These are phyloP conservation scores for Pachyrhizus erosus DNA, from an alignment of 306 rosid genomes.

Conservation along the genomic window DNA sequence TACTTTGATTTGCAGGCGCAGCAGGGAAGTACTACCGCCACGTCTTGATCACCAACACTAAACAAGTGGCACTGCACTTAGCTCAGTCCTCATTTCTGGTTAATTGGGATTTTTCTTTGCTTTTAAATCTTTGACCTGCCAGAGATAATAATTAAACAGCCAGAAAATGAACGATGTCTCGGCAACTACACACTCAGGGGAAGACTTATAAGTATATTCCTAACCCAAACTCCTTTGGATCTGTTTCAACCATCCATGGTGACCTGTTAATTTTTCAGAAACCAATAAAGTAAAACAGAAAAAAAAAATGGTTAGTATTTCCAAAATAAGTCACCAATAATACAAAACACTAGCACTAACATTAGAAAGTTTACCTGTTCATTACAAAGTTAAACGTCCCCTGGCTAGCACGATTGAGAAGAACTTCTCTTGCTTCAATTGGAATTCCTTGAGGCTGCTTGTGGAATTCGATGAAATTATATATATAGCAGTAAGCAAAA, in stretches of 20 bases:
- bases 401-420: conserved; percentile 83
- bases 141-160: too few relatives aligned
- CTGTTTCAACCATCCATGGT: conserved; percentile 90
- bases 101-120: too few relatives aligned
- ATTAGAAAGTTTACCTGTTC: conserved; percentile 63
- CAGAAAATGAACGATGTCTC: conserved; percentile 34
- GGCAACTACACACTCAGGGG: conserved; percentile 27
- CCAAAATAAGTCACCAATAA: conserved; percentile 1
- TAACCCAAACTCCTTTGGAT: conserved; percentile 87
- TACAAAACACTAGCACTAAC: background rate
- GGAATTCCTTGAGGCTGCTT: conserved; percentile 85
- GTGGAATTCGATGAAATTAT: conserved; percentile 34
- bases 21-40: too few relatives aligned
- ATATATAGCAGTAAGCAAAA: conserved; percentile 29
- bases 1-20: too few relatives aligned
- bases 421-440: conserved; percentile 84
- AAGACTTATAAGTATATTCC: conserved; percentile 75
- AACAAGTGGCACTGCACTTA: too few relatives aligned
- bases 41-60: too few relatives aligned
- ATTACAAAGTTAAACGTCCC: conserved; percentile 83
- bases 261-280: conserved; percentile 60
- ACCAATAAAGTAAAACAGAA: conserved; percentile 1
- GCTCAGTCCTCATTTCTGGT: too few relatives aligned
- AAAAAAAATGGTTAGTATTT: conserved; percentile 7
- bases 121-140: too few relatives aligned